phyloP scores from a whole-genome alignment of 2,329 filamentous ascomycete genomes.

The Pestalotiopsis sp. region DNA sequence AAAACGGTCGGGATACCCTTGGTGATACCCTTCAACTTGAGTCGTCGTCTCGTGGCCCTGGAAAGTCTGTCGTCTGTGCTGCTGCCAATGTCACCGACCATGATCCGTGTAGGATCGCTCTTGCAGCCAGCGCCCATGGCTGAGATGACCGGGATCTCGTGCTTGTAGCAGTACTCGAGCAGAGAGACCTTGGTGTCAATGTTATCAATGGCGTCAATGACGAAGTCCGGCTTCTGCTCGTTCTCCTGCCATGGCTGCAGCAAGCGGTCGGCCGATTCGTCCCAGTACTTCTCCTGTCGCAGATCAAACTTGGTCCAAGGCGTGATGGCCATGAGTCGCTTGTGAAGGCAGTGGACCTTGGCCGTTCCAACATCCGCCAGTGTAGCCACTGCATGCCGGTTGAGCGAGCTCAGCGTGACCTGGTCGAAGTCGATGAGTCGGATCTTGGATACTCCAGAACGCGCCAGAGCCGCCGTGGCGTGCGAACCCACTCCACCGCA shows the following conservation, averaged over 20 bases:
- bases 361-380: constrained; percentile 90
- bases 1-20: constrained; percentile 90
- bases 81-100: constrained; percentile 86
- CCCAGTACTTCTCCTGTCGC: constrained; percentile 80
- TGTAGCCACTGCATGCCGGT: constrained; percentile 94
- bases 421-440: constrained; percentile 97
- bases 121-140: constrained; percentile 98
- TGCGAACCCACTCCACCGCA: constrained; percentile 96
- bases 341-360: constrained; percentile 85
- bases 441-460: constrained; percentile 86
- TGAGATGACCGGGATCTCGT: constrained; percentile 81
- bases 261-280: constrained; percentile 64
- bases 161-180: constrained; percentile 82
- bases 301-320: constrained; percentile 93
- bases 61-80: constrained; percentile 90
- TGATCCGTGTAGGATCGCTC: constrained; percentile 79
- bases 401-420: constrained; percentile 90
- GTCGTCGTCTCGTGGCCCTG: constrained; percentile 75
- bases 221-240: constrained; percentile 73
- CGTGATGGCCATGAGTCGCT: constrained; percentile 79
- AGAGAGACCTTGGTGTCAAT: constrained; percentile 95
- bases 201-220: constrained; percentile 98
- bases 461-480: constrained; percentile 80
- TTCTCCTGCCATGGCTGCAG: constrained; percentile 66
- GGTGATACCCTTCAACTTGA: constrained; percentile 78